Evolutionary conservation across 805 yeast genomes (phyloP).

Genomic region (Nakazawaea peltata): DNA sequence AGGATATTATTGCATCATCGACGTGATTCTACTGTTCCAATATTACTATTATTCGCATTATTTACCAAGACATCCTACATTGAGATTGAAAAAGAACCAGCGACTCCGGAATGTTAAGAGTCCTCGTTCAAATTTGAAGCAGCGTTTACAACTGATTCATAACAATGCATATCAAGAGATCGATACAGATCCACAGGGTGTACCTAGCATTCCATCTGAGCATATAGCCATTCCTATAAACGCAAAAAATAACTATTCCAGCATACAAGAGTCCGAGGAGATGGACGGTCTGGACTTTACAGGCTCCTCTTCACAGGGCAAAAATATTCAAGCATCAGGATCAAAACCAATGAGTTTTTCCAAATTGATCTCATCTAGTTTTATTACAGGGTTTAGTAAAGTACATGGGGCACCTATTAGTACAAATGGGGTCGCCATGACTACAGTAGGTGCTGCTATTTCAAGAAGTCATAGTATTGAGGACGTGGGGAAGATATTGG

Average conservation of each 20-base stretch:
- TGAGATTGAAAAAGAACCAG: conserved; percentile 7
- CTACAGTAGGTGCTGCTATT: too few relatives aligned
- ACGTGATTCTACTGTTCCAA: conserved; percentile 35
- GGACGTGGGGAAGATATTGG: conserved; percentile 24
- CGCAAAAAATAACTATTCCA: too few relatives aligned
- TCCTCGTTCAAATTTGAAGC: conserved; percentile 3
- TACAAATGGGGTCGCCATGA: conserved; percentile 9
- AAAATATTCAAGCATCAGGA: neutral
- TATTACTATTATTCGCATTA: conserved; percentile 33
- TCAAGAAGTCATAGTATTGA: too few relatives aligned
- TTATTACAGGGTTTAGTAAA: conserved; percentile 21
- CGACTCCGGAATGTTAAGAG: conserved; percentile 1
- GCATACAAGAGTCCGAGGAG: too few relatives aligned
- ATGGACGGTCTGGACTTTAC: too few relatives aligned
- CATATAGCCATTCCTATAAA: conserved; percentile 5
- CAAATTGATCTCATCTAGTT: conserved; percentile 19
- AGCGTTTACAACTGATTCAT: conserved; percentile 2
- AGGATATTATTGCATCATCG: conserved; percentile 40
- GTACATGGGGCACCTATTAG: conserved; percentile 17
- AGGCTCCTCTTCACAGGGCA: too few relatives aligned
- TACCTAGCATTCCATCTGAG: conserved; percentile 2
- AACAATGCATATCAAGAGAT: conserved; percentile 5
- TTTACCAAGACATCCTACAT: conserved; percentile 1
- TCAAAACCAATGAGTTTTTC: conserved; percentile 11
- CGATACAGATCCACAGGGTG: conserved; percentile 5